Evolutionary conservation across 768 basidiomycete species (phyloP).

Genomic region (Pisolithus orientalis): DNA sequence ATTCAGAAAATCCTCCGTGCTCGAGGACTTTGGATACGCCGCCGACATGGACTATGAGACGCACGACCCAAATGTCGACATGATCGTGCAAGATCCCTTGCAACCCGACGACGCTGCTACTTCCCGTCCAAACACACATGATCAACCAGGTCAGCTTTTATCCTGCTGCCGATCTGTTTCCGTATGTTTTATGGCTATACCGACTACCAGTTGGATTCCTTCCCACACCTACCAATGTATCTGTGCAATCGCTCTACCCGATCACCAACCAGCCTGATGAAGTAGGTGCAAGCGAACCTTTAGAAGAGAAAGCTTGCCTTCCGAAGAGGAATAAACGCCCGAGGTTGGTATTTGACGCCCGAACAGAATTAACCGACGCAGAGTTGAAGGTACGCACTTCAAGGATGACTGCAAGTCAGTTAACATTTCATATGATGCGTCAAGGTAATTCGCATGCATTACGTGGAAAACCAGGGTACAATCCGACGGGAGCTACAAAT

Average conservation of each 20-base stretch:
- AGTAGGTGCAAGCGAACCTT: not conserved
- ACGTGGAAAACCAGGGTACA: conserved; percentile 54
- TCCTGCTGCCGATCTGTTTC: not conserved
- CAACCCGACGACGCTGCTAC: not conserved
- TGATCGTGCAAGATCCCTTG: not conserved
- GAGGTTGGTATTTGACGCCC: conserved; percentile 57
- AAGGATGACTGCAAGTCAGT: not conserved
- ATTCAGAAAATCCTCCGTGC: conserved; percentile 9
- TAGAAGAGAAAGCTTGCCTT: not conserved
- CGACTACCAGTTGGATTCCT: not conserved
- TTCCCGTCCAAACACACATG: not conserved
- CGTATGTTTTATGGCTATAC: not conserved
- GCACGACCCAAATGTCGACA: conserved; percentile 2
- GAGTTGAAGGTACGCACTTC: conserved; percentile 56
- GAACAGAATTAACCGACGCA: conserved; percentile 78
- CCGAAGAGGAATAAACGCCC: conserved; percentile 42
- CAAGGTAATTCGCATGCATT: conserved; percentile 59
- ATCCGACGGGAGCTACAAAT: conserved; percentile 44
- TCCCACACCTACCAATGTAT: not conserved
- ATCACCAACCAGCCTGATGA: not conserved
- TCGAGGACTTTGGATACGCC: conserved; percentile 13
- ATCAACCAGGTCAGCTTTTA: conserved; percentile 5
- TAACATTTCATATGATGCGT: not conserved
- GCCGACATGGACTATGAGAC: conserved; percentile 23
- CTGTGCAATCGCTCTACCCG: not conserved